These are phyloP conservation scores for Metschnikowia amazonensis DNA, from an alignment of 805 yeast genomes.

Conservation along the genomic window DNA sequence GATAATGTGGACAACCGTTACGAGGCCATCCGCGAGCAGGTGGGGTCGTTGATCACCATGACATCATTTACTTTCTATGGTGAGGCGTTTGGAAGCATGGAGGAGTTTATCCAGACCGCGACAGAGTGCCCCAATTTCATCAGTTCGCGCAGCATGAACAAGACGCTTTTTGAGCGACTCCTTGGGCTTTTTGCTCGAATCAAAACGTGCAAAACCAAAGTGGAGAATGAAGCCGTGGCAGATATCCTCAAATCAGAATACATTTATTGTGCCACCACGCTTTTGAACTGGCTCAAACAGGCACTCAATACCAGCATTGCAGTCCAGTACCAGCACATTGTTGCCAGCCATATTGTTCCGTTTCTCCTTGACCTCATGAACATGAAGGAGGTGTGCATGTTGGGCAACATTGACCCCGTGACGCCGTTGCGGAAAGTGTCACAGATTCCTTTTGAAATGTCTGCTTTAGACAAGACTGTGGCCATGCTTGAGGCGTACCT, in stretches of 20 bases:
- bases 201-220: conserved; percentile 38
- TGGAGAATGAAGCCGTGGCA: conserved; percentile 44
- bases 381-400: conserved; percentile 76
- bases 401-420: conserved; percentile 57
- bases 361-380: conserved; percentile 59
- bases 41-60: conserved; percentile 57
- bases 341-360: conserved; percentile 56
- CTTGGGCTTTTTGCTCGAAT: conserved; percentile 41
- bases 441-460: conserved; percentile 30
- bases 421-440: conserved; percentile 43
- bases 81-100: conserved; percentile 39
- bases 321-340: conserved; percentile 48
- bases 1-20: conserved; percentile 60
- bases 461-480: conserved; percentile 25
- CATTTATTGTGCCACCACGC: conserved; percentile 61
- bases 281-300: conserved; percentile 55
- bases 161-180: conserved; percentile 32
- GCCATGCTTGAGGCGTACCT: conserved; percentile 40
- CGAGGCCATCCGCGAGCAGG: conserved; percentile 63
- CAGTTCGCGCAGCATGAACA: conserved; percentile 15
- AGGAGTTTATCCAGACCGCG: conserved; percentile 39
- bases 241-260: conserved; percentile 57
- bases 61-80: conserved; percentile 40
- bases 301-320: conserved; percentile 54
- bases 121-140: conserved; percentile 7